These are phyloP conservation scores for Diaporthe aspalathi DNA, from an alignment of 2,329 filamentous ascomycete genomes.

Conservation along the genomic window DNA sequence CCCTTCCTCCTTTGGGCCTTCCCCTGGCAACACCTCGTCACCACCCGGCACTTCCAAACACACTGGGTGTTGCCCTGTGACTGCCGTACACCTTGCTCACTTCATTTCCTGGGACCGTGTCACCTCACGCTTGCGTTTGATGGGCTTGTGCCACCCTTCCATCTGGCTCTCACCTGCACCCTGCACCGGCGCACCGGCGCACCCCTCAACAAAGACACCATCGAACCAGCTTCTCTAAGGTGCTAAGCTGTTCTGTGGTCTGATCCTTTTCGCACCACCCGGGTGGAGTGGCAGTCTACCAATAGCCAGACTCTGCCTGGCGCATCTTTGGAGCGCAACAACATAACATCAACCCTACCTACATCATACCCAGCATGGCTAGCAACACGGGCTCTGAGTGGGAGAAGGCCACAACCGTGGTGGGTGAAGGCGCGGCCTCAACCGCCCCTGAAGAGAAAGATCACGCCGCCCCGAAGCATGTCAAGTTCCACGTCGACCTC, in stretches of 20 bases:
- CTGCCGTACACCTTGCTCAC: background rate
- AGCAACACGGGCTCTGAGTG: conserved; percentile 16
- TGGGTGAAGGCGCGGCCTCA: background rate
- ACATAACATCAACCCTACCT: background rate
- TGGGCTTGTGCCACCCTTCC: conserved; percentile 10
- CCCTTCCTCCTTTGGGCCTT: conserved; percentile 5
- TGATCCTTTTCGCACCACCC: conserved; percentile 7
- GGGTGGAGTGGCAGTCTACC: background rate
- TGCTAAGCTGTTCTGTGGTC: conserved; percentile 2
- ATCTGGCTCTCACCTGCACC: conserved; percentile 7
- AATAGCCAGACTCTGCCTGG: background rate
- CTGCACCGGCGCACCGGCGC: too few species aligned
- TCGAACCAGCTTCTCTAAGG: conserved; percentile 11
- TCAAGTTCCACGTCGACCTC: conserved; percentile 40
- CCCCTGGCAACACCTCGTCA: background rate
- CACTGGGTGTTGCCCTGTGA: background rate
- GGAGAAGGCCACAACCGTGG: conserved; percentile 17
- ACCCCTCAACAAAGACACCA: conserved; percentile 5
- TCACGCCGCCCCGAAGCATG: conserved; percentile 36
- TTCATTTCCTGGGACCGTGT: conserved; percentile 1
- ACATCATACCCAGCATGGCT: conserved; percentile 27
- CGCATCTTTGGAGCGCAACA: background rate
- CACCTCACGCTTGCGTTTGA: conserved; percentile 8
- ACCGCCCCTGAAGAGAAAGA: background rate
- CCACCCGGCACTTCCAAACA: conserved; percentile 11